Evolutionary conservation across 306 rosid genomes (phyloP), one percentile per base, ranked within the genome.

Genomic region (Corylus americana): DNA sequence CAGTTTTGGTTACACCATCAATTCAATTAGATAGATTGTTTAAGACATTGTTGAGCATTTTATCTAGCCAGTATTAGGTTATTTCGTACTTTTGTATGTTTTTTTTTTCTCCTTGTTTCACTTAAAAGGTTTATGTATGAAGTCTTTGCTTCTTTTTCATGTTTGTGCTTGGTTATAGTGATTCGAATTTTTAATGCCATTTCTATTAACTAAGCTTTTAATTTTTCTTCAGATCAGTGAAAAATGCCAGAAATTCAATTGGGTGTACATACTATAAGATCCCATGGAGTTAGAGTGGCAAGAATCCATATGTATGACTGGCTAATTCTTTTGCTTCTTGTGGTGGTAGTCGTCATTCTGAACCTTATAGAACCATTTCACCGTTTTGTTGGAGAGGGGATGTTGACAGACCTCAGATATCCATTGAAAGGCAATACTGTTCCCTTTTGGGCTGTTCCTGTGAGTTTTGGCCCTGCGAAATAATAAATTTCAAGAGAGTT

Each of bases 391-490:
- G 97, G 98, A 76, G 88, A 85, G 64, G 95, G 68, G 42, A 94
- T 94, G 98, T 47, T 94, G 93, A 78, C 91, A 29, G 97, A 92
- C 88, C 91, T 92, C 50, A 87, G 83, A 68, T 92, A 91, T 86
- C 98, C 98, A 0, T 27, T 94, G 83, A 86, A 94, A 87, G 85
- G 11, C 57, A 94, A 94, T 75, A 91, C 97, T 4, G 64, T 94
- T 71, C 98, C 98, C 71, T 74, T 94, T 77, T 94, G 98, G 98
- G 89, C 88, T 79, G 98, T 92, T 80, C 97, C 97, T 29, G 98
- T 95, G 84, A 64, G 94, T 80, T 77, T 75, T 55, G 42, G 31
- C 25, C 69, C 55, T 49, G 45, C 37, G 29, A 84, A 29, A 71
- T 73, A 49, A 57, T 64, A 20, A 66, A 11, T 68, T 4, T n/a